Evolutionary conservation across 1,284 basidiomycete genomes (phyloP).

Genomic region (Blastosporella zonata): DNA sequence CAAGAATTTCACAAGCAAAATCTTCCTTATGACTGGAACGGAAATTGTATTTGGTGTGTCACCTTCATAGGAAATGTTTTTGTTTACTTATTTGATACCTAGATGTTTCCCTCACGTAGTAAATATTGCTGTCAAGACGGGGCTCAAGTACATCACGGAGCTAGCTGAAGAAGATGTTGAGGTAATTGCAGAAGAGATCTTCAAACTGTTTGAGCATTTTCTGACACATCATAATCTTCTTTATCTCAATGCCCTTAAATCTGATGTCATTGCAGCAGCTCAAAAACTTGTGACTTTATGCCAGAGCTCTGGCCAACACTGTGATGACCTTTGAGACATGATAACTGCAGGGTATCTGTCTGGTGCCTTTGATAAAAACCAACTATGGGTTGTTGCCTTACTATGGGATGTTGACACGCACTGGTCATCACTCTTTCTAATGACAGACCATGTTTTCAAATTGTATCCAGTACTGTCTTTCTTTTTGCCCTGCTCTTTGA

Average conservation of each 20-base stretch:
- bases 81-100: background rate
- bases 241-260: constrained; percentile 19
- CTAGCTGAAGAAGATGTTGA: background rate
- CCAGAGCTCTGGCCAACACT: constrained; percentile 25
- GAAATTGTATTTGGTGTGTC: constrained; percentile 18
- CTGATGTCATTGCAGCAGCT: constrained; percentile 22
- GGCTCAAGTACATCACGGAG: constrained; percentile 16
- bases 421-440: constrained; percentile 29
- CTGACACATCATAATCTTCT: background rate
- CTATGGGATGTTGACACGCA: constrained; percentile 25
- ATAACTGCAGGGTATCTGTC: constrained; percentile 23
- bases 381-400: constrained; percentile 19
- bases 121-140: constrained; percentile 30
- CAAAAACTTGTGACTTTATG: constrained; percentile 23
- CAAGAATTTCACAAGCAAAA: constrained; percentile 12
- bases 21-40: constrained; percentile 22
- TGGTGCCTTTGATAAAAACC: background rate
- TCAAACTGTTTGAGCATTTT: background rate
- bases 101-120: constrained; percentile 36
- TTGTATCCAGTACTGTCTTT: constrained; percentile 21
- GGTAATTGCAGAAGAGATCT: background rate
- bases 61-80: background rate
- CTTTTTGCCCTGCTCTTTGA: background rate
- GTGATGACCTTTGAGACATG: constrained; percentile 18
- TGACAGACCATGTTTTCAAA: constrained; percentile 29